Evolutionary conservation across 75 land plant species (phyloP).

Genomic region (Sequoia sempervirens): DNA sequence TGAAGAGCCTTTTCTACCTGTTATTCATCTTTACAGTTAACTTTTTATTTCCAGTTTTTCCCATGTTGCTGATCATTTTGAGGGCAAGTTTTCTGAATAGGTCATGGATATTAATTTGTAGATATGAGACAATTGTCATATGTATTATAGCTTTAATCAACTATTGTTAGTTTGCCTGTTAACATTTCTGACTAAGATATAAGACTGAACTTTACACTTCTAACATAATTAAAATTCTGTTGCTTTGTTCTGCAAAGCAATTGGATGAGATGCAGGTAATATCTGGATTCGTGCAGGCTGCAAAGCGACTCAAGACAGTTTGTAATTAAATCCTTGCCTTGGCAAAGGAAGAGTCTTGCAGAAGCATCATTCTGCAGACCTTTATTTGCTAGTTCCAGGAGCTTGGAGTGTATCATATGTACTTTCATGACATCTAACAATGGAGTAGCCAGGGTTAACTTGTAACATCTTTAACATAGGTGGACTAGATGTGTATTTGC

Average conservation of each 20-base stretch:
- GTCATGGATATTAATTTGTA: background rate
- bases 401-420: slow-evolving; percentile 9
- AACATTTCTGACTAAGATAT: background rate
- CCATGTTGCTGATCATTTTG: background rate
- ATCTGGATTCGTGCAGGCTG: slow-evolving; percentile 47
- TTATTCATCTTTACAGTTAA: background rate
- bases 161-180: background rate
- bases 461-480: background rate
- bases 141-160: slow-evolving; percentile 2
- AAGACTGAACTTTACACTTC: background rate
- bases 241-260: slow-evolving; percentile 23
- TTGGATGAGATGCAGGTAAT: slow-evolving; percentile 49
- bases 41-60: background rate
- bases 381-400: slow-evolving; percentile 4
- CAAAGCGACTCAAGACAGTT: slow-evolving; percentile 37
- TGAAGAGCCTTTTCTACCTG: background rate
- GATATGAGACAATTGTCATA: background rate
- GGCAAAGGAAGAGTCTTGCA: slow-evolving; percentile 4
- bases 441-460: background rate
- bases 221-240: slow-evolving; percentile 3
- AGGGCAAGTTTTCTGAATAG: background rate
- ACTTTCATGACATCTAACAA: slow-evolving; percentile 3
- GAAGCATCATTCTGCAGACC: background rate
- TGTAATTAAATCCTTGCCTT: slow-evolving; percentile 9
- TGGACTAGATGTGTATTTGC: slow-evolving; percentile 4